Conservation (phyloP, 352 stramenopile genomes). For the Pythium graminicola region DNA sequence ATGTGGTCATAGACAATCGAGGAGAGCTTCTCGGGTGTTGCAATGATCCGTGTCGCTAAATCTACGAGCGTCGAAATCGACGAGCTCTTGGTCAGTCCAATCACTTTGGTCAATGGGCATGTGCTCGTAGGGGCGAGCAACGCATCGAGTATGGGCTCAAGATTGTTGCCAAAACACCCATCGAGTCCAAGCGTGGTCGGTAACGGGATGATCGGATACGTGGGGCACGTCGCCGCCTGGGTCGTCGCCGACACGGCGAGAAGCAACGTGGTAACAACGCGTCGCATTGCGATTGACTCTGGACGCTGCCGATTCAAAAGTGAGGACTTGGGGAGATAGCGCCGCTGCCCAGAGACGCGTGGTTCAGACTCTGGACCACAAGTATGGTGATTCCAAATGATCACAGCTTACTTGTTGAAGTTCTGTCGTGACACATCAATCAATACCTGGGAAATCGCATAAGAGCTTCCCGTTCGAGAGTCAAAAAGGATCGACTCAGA, state of each 20-base stretch:
- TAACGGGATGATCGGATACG: slow-evolving; percentile 12
- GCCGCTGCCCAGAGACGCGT: no score
- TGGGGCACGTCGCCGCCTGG: background rate
- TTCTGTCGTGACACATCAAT: no score
- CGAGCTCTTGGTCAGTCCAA: slow-evolving; percentile 28
- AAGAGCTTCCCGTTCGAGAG: background rate
- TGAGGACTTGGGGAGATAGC: no score
- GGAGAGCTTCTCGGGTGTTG: slow-evolving; percentile 30
- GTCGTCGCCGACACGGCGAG: background rate
- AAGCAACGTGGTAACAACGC: background rate
- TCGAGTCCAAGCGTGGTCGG: slow-evolving; percentile 38
- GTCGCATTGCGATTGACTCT: no score
- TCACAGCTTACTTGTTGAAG: no score
- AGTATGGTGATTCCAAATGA: no score
- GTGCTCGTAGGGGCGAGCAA: slow-evolving; percentile 28
- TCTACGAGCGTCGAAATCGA: slow-evolving; percentile 24
- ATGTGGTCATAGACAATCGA: slow-evolving; percentile 43
- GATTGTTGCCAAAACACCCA: slow-evolving; percentile 46
- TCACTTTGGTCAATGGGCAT: slow-evolving; percentile 35
- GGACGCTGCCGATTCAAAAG: no score
- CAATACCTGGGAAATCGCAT: background rate
- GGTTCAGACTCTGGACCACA: no score
- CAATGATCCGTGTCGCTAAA: slow-evolving; percentile 31
- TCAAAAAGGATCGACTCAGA: background rate
- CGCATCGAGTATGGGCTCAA: slow-evolving; percentile 25